Evolutionary conservation across 345 rosid species (phyloP).

Genomic region (Geranium brycei): DNA sequence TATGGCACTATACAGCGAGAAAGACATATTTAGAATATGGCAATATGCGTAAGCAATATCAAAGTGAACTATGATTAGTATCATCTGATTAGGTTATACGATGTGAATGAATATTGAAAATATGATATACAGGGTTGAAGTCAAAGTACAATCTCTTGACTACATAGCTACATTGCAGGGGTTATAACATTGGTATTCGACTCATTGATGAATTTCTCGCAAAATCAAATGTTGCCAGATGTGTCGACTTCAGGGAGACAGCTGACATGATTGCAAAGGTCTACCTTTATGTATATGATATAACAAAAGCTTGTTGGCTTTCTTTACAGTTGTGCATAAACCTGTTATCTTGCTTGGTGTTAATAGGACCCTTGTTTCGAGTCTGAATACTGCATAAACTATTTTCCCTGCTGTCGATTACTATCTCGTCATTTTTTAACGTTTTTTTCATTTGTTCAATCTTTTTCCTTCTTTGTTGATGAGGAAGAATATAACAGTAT

Average conservation of each 20-base stretch:
- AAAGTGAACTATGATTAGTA: background rate
- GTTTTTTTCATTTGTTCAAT: too few relatives aligned
- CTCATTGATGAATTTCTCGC: slow-evolving; percentile 84
- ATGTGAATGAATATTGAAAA: background rate
- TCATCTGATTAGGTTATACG: background rate
- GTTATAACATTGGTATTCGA: slow-evolving; percentile 76
- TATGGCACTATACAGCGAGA: background rate
- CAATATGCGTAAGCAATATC: background rate
- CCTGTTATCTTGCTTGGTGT: background rate
- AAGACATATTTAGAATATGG: background rate
- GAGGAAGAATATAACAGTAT: too few relatives aligned
- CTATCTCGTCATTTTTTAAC: too few relatives aligned
- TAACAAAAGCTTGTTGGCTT: background rate
- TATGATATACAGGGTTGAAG: slow-evolving; percentile 4
- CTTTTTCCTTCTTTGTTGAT: too few relatives aligned
- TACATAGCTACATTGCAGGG: slow-evolving; percentile 37
- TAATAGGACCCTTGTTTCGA: background rate
- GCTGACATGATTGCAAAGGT: slow-evolving; percentile 90
- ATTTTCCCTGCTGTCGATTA: too few relatives aligned
- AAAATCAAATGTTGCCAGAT: slow-evolving; percentile 76
- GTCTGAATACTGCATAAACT: background rate
- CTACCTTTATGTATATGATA: background rate
- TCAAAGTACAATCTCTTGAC: background rate
- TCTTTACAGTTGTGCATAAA: background rate
- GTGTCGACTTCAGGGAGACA: slow-evolving; percentile 85